These are phyloP conservation scores for Candida ipomoeae DNA, from an alignment of 805 yeast genomes.

Conservation along the genomic window DNA sequence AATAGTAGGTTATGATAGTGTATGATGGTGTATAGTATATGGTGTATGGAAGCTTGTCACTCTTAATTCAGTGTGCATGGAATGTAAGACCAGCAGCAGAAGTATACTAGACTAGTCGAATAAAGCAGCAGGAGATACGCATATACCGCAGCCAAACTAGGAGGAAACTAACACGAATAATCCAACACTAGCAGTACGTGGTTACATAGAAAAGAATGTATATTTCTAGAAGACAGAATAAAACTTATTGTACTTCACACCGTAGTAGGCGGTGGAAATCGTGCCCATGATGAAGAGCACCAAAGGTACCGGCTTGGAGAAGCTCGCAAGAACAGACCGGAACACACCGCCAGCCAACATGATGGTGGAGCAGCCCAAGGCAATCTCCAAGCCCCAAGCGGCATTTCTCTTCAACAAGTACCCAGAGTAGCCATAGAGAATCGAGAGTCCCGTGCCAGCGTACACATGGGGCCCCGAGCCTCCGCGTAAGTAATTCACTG, in stretches of 20 bases:
- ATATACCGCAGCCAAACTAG: no score
- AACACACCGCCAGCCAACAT: slow-evolving; percentile 69
- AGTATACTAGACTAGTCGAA: no score
- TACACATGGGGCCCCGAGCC: slow-evolving; percentile 74
- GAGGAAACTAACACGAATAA: no score
- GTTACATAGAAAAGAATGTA: neutral
- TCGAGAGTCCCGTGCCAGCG: slow-evolving; percentile 66
- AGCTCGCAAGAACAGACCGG: slow-evolving; percentile 56
- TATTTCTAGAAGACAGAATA: slow-evolving; percentile 30
- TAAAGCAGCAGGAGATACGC: no score
- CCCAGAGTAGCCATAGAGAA: slow-evolving; percentile 65
- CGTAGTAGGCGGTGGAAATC: slow-evolving; percentile 62
- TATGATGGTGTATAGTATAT: no score
- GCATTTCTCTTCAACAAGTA: slow-evolving; percentile 68
- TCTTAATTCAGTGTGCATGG: no score
- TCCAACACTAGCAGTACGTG: no score
- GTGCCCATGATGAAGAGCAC: slow-evolving; percentile 60
- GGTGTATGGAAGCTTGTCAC: no score
- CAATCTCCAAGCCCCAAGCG: slow-evolving; percentile 78
- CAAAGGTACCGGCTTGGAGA: slow-evolving; percentile 74
- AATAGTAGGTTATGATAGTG: no score
- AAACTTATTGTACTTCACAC: slow-evolving; percentile 70
- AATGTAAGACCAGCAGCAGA: no score
- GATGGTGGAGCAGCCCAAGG: slow-evolving; percentile 65
- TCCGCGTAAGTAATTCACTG: slow-evolving; percentile 62